Evolutionary conservation across 2,329 filamentous ascomycete species (phyloP).

Genomic region (Didymella pinodella): DNA sequence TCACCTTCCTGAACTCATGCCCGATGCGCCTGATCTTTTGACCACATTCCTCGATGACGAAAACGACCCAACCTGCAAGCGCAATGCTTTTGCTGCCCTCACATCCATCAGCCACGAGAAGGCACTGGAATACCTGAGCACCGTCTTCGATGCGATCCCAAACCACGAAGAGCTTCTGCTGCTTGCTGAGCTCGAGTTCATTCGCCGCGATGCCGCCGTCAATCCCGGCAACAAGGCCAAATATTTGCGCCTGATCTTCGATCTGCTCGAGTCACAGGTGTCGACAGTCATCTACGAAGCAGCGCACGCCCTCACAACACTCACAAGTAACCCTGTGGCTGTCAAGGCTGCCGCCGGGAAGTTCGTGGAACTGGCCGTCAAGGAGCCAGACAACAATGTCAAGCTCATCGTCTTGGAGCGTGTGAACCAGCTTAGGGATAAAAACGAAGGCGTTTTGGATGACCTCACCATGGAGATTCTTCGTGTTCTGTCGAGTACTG

Average conservation of each 20-base stretch:
- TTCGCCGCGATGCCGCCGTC: constrained; percentile 94
- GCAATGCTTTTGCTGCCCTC: constrained; percentile 94
- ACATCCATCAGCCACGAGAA: constrained; percentile 92
- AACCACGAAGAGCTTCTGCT: constrained; percentile 95
- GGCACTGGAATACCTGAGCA: constrained; percentile 84
- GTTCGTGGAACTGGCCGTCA: constrained; percentile 96
- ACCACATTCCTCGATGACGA: constrained; percentile 88
- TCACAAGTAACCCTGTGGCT: constrained; percentile 95
- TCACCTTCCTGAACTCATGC: constrained; percentile 90
- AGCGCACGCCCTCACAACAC: constrained; percentile 88
- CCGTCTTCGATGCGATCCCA: constrained; percentile 89
- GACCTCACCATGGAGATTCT: constrained; percentile 97
- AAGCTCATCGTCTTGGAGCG: constrained; percentile 97
- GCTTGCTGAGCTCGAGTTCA: constrained; percentile 94
- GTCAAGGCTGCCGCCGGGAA: constrained; percentile 96
- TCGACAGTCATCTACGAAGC: constrained; percentile 98
- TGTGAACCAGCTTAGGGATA: constrained; percentile 84
- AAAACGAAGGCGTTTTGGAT: constrained; percentile 90
- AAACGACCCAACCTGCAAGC: constrained; percentile 94
- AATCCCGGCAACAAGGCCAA: constrained; percentile 95
- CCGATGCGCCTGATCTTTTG: constrained; percentile 92
- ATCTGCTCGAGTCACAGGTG: constrained; percentile 89
- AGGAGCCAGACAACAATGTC: constrained; percentile 98
- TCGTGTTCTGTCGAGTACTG: constrained; percentile 90
- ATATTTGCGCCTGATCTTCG: constrained; percentile 94